These are phyloP conservation scores for Lipomyces yamadae DNA, from an alignment of 805 yeast genomes.

Conservation along the genomic window DNA sequence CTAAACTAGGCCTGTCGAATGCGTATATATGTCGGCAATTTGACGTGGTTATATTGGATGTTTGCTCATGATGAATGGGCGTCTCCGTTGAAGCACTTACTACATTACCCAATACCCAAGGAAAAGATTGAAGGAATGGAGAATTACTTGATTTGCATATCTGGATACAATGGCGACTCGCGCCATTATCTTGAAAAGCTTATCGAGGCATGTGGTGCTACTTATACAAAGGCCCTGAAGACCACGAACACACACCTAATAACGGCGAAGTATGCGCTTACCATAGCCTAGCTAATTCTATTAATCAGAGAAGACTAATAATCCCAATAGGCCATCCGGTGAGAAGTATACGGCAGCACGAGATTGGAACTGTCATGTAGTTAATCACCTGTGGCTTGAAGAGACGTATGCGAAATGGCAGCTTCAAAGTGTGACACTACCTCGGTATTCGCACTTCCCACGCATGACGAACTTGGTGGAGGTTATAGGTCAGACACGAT, in stretches of 20 bases:
- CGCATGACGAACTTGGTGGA: slow-evolving; percentile 51
- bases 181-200: slow-evolving; percentile 70
- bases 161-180: slow-evolving; percentile 87
- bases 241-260: slow-evolving; percentile 72
- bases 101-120: slow-evolving; percentile 68
- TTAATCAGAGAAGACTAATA: slow-evolving; percentile 3
- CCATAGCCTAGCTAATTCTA: not conserved
- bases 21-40: slow-evolving; percentile 60
- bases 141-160: slow-evolving; percentile 63
- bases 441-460: slow-evolving; percentile 57
- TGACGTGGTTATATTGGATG: slow-evolving; percentile 77
- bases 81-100: slow-evolving; percentile 58
- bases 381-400: slow-evolving; percentile 89
- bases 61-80: slow-evolving; percentile 60
- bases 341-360: slow-evolving; percentile 75
- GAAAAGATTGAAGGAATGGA: slow-evolving; percentile 59
- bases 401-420: slow-evolving; percentile 72
- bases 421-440: slow-evolving; percentile 52
- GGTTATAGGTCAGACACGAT: slow-evolving; percentile 58
- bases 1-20: slow-evolving; percentile 48
- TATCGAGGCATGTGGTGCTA: slow-evolving; percentile 72
- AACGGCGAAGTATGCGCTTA: slow-evolving; percentile 51
- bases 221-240: slow-evolving; percentile 67
- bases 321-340: slow-evolving; percentile 57
- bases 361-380: slow-evolving; percentile 67